Conservation (phyloP, 2,329 filamentous ascomycete species). For the Gaeumannomyces tritici region DNA sequence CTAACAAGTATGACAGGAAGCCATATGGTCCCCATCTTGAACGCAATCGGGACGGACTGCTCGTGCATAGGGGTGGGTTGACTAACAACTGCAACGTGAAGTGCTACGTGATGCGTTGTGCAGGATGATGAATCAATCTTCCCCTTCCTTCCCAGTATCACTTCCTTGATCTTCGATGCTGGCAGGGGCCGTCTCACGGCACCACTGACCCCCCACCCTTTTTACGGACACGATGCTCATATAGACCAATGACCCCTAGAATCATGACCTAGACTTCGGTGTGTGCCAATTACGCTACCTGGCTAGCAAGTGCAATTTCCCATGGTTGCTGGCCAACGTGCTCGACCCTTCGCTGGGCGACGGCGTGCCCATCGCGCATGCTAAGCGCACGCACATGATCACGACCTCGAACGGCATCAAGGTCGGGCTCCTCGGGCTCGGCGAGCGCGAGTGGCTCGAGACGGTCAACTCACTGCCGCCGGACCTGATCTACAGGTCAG, state of each 20-base stretch:
- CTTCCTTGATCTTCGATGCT: background rate
- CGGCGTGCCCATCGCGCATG: constrained; percentile 64
- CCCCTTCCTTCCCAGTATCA: background rate
- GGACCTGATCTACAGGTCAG: constrained; percentile 72
- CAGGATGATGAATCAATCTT: constrained; percentile 28
- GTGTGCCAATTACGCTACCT: constrained; percentile 71
- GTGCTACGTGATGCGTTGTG: background rate
- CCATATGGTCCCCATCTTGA: constrained; percentile 84
- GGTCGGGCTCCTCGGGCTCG: constrained; percentile 75
- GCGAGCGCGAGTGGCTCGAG: constrained; percentile 80
- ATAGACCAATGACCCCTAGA: constrained; percentile 25
- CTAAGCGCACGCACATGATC: constrained; percentile 65
- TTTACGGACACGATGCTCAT: constrained; percentile 2
- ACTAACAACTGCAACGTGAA: background rate
- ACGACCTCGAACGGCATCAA: constrained; percentile 77
- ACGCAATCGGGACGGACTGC: constrained; percentile 65
- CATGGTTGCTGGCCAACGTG: constrained; percentile 85
- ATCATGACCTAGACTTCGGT: constrained; percentile 90
- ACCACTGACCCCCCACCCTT: background rate
- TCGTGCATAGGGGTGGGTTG: constrained; percentile 57
- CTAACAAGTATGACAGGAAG: constrained; percentile 33
- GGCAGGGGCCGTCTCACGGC: no score
- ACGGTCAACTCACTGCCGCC: constrained; percentile 83
- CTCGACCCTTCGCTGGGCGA: constrained; percentile 74
- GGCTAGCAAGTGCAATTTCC: constrained; percentile 66